These are phyloP conservation scores for Danielia oregonensis DNA, from an alignment of 805 yeast species.

Conservation along the genomic window DNA sequence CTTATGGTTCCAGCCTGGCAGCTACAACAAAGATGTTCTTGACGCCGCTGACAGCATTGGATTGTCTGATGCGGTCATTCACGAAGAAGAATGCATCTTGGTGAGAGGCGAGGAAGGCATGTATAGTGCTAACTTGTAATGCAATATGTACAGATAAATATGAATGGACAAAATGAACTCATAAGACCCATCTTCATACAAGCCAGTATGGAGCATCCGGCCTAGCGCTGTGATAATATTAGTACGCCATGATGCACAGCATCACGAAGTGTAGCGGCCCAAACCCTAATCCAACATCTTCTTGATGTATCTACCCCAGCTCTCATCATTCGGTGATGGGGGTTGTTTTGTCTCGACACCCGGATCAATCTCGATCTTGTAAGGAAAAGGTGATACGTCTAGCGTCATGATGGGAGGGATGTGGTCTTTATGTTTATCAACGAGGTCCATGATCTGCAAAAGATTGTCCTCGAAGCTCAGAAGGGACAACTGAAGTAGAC, in stretches of 20 bases:
- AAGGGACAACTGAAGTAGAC: slow-evolving; percentile 25
- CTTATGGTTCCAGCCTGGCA: slow-evolving; percentile 85
- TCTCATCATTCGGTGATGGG: slow-evolving; percentile 25
- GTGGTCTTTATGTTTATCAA: slow-evolving; percentile 56
- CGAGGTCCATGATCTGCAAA: slow-evolving; percentile 46
- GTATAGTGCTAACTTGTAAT: slow-evolving; percentile 34
- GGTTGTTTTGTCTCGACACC: not conserved
- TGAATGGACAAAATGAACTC: too few relatives aligned
- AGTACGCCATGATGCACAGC: too few relatives aligned
- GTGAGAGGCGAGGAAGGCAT: slow-evolving; percentile 60
- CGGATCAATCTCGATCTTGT: slow-evolving; percentile 25
- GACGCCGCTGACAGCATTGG: slow-evolving; percentile 36
- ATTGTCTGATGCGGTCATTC: slow-evolving; percentile 29
- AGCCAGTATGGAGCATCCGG: too few relatives aligned
- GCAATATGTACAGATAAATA: not conserved
- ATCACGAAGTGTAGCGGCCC: too few relatives aligned
- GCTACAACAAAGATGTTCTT: slow-evolving; percentile 53
- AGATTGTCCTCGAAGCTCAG: slow-evolving; percentile 39
- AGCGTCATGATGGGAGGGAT: slow-evolving; percentile 72
- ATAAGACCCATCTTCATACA: too few relatives aligned
- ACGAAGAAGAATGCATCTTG: slow-evolving; percentile 64
- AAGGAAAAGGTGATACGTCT: slow-evolving; percentile 64
- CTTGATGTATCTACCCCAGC: slow-evolving; percentile 35
- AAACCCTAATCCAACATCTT: slow-evolving; percentile 20
- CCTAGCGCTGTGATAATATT: too few relatives aligned